Percentiles rank a stretch among this genome's conserved stretches.
These are phyloP conservation scores for Blastocystis hominis DNA, from an alignment of 352 stramenopile species.

Conservation along the genomic window DNA sequence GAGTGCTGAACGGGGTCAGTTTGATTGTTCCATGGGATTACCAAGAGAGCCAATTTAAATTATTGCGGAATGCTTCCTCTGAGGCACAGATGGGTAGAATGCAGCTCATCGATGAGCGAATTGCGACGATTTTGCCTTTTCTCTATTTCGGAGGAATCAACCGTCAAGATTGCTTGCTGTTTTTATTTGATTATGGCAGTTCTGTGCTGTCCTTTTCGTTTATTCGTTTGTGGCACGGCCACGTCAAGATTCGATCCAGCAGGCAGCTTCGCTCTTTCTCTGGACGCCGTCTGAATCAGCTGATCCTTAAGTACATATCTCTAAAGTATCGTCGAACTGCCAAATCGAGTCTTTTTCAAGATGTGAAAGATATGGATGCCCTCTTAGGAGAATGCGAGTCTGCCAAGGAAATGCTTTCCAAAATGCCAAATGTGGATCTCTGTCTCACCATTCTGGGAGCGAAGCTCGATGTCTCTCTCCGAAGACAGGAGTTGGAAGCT, in stretches of 20 bases:
- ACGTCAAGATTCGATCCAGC: not conserved
- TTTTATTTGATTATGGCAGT: constrained; percentile 14
- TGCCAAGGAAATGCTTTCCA: not conserved
- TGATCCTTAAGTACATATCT: not conserved
- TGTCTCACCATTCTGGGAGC: not conserved
- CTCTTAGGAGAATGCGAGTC: constrained; percentile 1
- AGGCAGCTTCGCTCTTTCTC: not conserved
- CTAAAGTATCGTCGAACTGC: not conserved
- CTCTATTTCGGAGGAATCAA: constrained; percentile 33
- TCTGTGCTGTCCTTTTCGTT: not conserved
- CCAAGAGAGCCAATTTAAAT: not conserved
- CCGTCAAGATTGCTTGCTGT: not conserved
- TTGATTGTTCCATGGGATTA: constrained; percentile 18
- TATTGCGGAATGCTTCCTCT: not conserved
- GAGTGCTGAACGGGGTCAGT: not conserved
- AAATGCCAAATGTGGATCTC: not conserved
- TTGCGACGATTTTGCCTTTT: constrained; percentile 1
- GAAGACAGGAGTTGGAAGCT: not conserved
- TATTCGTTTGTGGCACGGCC: constrained; percentile 2
- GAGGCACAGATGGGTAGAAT: not conserved
- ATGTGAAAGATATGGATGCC: not conserved
- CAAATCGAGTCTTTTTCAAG: not conserved
- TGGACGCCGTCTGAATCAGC: not conserved
- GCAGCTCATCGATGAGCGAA: constrained; percentile 10
- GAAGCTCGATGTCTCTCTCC: not conserved